Conservation (phyloP, 139 green algal genomes). For the Spirogloea muscicola region DNA sequence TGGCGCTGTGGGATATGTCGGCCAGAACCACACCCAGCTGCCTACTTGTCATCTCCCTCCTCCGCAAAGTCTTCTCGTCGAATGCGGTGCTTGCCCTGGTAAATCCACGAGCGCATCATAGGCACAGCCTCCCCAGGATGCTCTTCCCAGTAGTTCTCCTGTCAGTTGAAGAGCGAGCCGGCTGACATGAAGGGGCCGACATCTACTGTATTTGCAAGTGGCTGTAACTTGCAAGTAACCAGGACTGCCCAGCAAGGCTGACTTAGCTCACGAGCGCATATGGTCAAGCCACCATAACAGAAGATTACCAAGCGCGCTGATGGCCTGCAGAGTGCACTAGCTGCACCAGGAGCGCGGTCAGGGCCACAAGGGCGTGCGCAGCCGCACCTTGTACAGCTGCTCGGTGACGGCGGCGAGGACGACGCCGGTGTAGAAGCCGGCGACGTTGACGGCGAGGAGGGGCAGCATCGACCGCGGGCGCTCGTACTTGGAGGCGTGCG, state of each 20-base stretch:
- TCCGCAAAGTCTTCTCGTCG: slow-evolving; percentile 23
- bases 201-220: no score
- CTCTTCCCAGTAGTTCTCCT: slow-evolving; percentile 35
- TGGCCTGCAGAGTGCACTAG: no score
- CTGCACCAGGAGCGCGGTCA: neutral
- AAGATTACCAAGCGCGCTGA: neutral
- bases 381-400: slow-evolving; percentile 30
- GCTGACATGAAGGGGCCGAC: no score
- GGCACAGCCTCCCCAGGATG: slow-evolving; percentile 27
- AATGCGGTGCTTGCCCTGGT: slow-evolving; percentile 11
- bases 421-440: slow-evolving; percentile 25
- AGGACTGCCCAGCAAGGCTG: no score
- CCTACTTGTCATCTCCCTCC: no score
- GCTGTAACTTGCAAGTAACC: no score
- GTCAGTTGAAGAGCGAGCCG: neutral
- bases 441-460: slow-evolving; percentile 19
- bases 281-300: neutral
- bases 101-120: neutral
- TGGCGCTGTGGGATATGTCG: no score
- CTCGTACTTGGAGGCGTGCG: no score
- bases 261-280: neutral
- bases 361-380: neutral
- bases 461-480: no score
- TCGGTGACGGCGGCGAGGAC: slow-evolving; percentile 7
- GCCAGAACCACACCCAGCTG: no score